Percentiles rank a stretch among this genome's conserved stretches.
These are phyloP conservation scores for Fusarium annulatum DNA, from an alignment of 2,329 filamentous ascomycete species.

Conservation along the genomic window DNA sequence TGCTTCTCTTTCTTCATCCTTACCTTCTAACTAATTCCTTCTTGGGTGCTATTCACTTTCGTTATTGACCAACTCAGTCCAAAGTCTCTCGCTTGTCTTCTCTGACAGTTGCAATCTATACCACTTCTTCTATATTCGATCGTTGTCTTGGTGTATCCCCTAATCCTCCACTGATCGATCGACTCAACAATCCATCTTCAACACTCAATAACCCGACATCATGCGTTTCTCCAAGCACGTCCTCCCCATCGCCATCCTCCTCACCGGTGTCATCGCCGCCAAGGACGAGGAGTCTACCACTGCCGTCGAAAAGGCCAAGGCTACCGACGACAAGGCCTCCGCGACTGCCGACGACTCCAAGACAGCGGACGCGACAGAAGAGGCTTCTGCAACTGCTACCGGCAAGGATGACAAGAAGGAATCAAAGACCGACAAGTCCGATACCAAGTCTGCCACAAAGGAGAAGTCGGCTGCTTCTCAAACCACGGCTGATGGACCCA, in stretches of 20 bases:
- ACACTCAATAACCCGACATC: slow-evolving; percentile 11
- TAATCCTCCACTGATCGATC: slow-evolving; percentile 4
- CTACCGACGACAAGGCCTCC: slow-evolving; percentile 28
- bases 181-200: slow-evolving; percentile 5
- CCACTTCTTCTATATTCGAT: neutral
- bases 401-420: slow-evolving; percentile 19
- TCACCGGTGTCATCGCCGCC: slow-evolving; percentile 38
- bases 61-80: slow-evolving; percentile 23
- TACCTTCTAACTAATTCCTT: slow-evolving; percentile 9
- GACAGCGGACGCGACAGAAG: slow-evolving; percentile 27
- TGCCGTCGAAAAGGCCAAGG: slow-evolving; percentile 23
- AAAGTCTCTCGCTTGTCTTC: slow-evolving; percentile 27
- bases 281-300: slow-evolving; percentile 27
- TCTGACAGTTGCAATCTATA: slow-evolving; percentile 4
- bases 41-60: slow-evolving; percentile 16
- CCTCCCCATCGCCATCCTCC: slow-evolving; percentile 40
- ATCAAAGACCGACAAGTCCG: slow-evolving; percentile 15
- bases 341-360: slow-evolving; percentile 31
- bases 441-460: slow-evolving; percentile 15
- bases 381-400: slow-evolving; percentile 24
- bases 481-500: slow-evolving; percentile 13
- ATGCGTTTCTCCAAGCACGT: slow-evolving; percentile 45
- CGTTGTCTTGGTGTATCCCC: slow-evolving; percentile 20
- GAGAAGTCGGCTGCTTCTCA: slow-evolving; percentile 24
- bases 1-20: slow-evolving; percentile 8